These are phyloP conservation scores for Lachnellula occidentalis DNA, from an alignment of 2,329 filamentous ascomycete genomes.

Conservation along the genomic window DNA sequence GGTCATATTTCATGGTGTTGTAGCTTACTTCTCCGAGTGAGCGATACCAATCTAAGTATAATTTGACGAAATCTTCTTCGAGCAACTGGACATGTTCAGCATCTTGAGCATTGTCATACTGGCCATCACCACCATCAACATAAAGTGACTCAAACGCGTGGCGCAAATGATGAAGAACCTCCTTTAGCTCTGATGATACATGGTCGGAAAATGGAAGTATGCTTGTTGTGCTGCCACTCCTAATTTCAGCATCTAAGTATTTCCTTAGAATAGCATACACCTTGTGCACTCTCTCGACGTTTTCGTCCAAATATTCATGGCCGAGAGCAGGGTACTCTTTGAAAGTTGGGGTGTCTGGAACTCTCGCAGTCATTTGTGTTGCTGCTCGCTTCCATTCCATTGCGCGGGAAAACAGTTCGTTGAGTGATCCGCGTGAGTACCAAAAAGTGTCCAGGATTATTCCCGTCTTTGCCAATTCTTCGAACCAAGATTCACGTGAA, in stretches of 20 bases:
- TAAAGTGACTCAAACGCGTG: too few relatives aligned
- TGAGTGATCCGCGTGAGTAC: conserved; percentile 1
- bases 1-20: background rate
- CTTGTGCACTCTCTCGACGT: background rate
- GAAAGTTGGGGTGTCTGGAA: background rate
- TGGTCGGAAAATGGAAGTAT: background rate
- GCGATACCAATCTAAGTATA: conserved; percentile 3
- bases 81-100: background rate
- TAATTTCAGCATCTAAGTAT: background rate
- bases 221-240: background rate
- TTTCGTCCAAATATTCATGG: background rate
- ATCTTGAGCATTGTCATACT: background rate
- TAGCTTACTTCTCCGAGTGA: conserved; percentile 1
- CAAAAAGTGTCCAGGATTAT: conserved; percentile 6
- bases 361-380: background rate
- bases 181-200: background rate
- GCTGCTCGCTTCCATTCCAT: conserved; percentile 5
- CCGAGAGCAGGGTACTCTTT: background rate
- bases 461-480: background rate
- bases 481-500: conserved; percentile 1
- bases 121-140: too few relatives aligned
- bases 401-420: conserved; percentile 6
- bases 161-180: too few relatives aligned
- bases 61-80: conserved; percentile 5
- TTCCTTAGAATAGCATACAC: background rate